These are phyloP conservation scores for Xylariomycetidae sp. DNA, from an alignment of 2,329 filamentous ascomycete species.

Conservation along the genomic window DNA sequence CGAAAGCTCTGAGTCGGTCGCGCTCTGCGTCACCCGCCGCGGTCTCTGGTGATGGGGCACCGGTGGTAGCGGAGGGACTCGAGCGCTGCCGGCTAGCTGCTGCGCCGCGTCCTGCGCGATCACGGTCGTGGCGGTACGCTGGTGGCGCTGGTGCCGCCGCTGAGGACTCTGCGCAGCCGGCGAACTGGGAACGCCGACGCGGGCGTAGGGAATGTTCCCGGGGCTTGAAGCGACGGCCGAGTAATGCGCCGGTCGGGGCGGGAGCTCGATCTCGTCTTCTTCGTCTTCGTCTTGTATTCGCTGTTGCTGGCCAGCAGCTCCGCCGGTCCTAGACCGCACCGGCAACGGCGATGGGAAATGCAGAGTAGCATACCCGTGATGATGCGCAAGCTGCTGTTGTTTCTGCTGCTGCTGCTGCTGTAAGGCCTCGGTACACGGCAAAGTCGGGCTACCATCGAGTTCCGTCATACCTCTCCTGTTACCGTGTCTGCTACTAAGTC, in stretches of 20 bases:
- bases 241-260: not conserved
- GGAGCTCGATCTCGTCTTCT: not conserved
- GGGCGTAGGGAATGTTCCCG: constrained; percentile 2
- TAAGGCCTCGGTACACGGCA: constrained; percentile 19
- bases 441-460: constrained; percentile 22
- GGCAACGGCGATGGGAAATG: too few relatives aligned
- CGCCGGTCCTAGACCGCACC: too few relatives aligned
- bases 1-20: constrained; percentile 44
- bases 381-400: constrained; percentile 6
- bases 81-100: constrained; percentile 21
- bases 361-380: too few relatives aligned
- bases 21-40: constrained; percentile 18
- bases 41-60: not conserved
- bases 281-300: not conserved
- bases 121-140: constrained; percentile 10
- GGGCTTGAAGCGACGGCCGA: not conserved
- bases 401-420: not conserved
- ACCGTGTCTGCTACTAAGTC: too few relatives aligned
- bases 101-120: constrained; percentile 23
- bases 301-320: not conserved
- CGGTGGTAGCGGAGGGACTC: constrained; percentile 11
- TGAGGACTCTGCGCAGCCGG: too few relatives aligned
- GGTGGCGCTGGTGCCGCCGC: constrained; percentile 10
- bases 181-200: too few relatives aligned
- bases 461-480: constrained; percentile 11